These are phyloP conservation scores for Galerina marginata DNA, from an alignment of 768 basidiomycete genomes.

Conservation along the genomic window DNA sequence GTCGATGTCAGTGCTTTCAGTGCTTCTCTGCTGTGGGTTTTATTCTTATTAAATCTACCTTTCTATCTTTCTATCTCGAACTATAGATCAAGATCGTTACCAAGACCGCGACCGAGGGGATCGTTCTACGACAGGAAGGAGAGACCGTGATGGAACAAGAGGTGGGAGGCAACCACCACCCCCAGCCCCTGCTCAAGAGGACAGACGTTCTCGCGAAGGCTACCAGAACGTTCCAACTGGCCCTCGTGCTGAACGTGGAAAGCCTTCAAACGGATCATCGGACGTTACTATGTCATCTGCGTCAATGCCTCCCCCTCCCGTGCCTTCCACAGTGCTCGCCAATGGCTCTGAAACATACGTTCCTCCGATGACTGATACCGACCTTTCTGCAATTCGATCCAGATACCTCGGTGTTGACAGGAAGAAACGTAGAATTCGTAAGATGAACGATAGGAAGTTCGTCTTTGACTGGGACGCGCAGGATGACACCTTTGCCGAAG, in stretches of 20 bases:
- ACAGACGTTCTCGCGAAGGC: constrained; percentile 42
- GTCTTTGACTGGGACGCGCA: constrained; percentile 99
- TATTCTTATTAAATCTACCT: constrained; percentile 19
- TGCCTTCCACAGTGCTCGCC: constrained; percentile 31
- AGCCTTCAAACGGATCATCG: constrained; percentile 42
- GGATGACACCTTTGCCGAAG: constrained; percentile 89
- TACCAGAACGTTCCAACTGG: constrained; percentile 83
- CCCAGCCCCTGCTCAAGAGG: constrained; percentile 34
- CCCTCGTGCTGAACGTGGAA: constrained; percentile 77
- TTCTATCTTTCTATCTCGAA: constrained; percentile 18
- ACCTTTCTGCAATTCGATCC: constrained; percentile 84
- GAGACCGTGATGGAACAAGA: constrained; percentile 47
- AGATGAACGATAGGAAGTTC: constrained; percentile 95
- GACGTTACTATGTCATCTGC: constrained; percentile 33
- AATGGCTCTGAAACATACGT: constrained; percentile 46
- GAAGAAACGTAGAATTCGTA: constrained; percentile 93
- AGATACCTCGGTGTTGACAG: constrained; percentile 94
- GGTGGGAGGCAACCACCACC: constrained; percentile 44
- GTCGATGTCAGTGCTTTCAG: constrained; percentile 42
- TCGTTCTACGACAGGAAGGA: constrained; percentile 38
- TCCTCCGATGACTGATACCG: constrained; percentile 79
- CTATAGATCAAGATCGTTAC: constrained; percentile 60
- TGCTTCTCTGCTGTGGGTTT: constrained; percentile 23
- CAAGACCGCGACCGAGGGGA: constrained; percentile 40
- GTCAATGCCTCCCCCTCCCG: constrained; percentile 58